Conservation (phyloP, 306 rosid genomes). For the Trichosanthes cucumerina region DNA sequence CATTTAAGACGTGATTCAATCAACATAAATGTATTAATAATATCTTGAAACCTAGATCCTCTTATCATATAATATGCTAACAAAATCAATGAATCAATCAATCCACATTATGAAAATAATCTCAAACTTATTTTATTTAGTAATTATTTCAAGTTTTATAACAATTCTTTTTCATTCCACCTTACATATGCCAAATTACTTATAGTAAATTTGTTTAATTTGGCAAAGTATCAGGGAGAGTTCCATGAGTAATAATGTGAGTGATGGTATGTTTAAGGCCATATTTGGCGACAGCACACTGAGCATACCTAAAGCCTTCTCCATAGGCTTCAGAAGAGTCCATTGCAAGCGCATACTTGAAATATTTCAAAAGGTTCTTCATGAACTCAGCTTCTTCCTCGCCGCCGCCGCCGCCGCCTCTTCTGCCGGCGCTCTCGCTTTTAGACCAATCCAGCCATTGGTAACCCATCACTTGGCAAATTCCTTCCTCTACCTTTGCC, state of each 20-base stretch:
- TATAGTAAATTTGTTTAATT: too few species aligned
- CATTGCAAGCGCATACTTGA: conserved; percentile 64
- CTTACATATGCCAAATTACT: too few species aligned
- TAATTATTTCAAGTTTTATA: too few species aligned
- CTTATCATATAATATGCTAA: too few species aligned
- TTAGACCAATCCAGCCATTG: conserved; percentile 55
- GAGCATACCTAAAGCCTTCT: conserved; percentile 79
- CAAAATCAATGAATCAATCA: too few species aligned
- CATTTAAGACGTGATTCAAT: too few species aligned
- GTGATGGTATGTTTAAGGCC: conserved; percentile 65
- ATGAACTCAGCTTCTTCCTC: conserved; percentile 30
- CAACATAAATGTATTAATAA: too few species aligned
- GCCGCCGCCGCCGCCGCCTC: background rate
- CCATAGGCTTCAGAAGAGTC: conserved; percentile 80
- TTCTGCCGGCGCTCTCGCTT: background rate
- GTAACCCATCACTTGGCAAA: conserved; percentile 77
- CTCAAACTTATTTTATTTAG: too few species aligned
- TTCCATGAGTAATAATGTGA: conserved; percentile 24
- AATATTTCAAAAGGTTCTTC: conserved; percentile 69
- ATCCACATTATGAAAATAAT: too few species aligned
- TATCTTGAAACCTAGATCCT: too few species aligned
- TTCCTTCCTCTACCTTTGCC: conserved; percentile 89
- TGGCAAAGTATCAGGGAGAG: too few species aligned
- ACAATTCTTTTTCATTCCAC: too few species aligned
- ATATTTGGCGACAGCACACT: conserved; percentile 51